Base-by-base conservation (phyloP, 257 asterid species). In the Solanum virginianum region DNA sequence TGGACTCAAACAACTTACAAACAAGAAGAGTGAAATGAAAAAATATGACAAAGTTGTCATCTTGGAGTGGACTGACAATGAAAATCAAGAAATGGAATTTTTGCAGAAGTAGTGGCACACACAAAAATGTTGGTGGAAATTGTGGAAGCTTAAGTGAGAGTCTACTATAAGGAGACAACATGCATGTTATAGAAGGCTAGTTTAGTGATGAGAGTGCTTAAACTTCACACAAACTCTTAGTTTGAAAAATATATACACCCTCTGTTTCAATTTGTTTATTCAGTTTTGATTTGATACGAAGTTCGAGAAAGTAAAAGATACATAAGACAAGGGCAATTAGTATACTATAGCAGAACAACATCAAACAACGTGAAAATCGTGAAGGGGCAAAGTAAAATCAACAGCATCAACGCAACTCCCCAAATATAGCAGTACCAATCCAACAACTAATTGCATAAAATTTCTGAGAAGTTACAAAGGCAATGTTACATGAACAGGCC, bases 101-200 rank as follows among this genome's bases (percentile, higher is more conserved):
- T 36, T 36, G 22, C 22, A 32, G 75, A 7, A n/a, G 68, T 60
- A 60, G 68, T 60, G 68, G 32, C 68, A n/a, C 68, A 93, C 88
- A 89, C 29, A 70, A 70, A 70, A 45, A 39, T 39, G 79, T 5
- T n/a, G 66, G 74, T 65, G 87, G 17, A 72, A 85, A 41, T n/a
- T 74, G 10, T 77, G 80, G 89, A 29, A 84, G 72, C 36, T 65
- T 13, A 6, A 26, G 90, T 57, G 92, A 86, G 45, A 86, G 88
- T 65, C 86, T 82, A 85, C 84, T 79, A 69, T n/a, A 87, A 85
- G 85, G 89, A 69, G 92, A 87, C 93, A 88, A 51, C 79, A 79
- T 90, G 93, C 97, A 92, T 90, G 95, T 93, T 92, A 56, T 49
- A 85, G 86, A 84, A 29, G 81, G 41, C 41, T 43, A 39, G 14